A percentile compares a stretch with the other conserved stretches of the same genome.
These are phyloP conservation scores for Eucalyptus melliodora DNA, from an alignment of 345 rosid species.

Conservation along the genomic window DNA sequence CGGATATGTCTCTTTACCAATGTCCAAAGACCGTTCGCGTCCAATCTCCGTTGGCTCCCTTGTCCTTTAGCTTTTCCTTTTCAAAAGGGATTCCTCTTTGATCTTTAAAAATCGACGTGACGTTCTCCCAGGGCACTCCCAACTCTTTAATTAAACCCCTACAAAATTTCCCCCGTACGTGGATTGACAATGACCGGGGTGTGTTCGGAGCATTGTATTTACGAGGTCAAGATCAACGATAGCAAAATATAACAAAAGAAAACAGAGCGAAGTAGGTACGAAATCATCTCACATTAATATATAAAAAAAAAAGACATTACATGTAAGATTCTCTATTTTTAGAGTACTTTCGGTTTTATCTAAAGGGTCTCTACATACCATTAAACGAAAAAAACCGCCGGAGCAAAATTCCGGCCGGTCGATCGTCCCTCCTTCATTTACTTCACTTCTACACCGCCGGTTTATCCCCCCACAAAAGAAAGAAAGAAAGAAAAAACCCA, in stretches of 20 bases:
- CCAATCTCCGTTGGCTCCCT: neutral
- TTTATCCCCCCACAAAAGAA: neutral
- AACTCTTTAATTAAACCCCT: neutral
- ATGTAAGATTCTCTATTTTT: neutral
- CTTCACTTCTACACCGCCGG: slow-evolving; percentile 4
- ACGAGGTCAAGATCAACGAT: neutral
- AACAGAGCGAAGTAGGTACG: neutral
- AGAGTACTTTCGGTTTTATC: neutral
- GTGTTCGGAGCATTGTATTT: neutral
- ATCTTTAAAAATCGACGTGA: neutral
- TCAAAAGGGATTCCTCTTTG: neutral
- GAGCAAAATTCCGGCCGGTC: neutral
- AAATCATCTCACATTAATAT: neutral
- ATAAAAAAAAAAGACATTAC: neutral
- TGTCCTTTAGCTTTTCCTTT: neutral
- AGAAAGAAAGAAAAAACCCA: neutral
- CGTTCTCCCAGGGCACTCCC: neutral
- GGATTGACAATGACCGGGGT: neutral
- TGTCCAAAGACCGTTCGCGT: neutral
- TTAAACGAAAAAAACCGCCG: neutral
- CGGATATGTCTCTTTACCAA: neutral
- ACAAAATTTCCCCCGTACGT: neutral
- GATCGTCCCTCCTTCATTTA: neutral
- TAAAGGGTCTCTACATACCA: neutral
- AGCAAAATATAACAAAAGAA: neutral